phyloP scores from a whole-genome alignment of 352 stramenopile species.

The Phytophthora quininea region DNA sequence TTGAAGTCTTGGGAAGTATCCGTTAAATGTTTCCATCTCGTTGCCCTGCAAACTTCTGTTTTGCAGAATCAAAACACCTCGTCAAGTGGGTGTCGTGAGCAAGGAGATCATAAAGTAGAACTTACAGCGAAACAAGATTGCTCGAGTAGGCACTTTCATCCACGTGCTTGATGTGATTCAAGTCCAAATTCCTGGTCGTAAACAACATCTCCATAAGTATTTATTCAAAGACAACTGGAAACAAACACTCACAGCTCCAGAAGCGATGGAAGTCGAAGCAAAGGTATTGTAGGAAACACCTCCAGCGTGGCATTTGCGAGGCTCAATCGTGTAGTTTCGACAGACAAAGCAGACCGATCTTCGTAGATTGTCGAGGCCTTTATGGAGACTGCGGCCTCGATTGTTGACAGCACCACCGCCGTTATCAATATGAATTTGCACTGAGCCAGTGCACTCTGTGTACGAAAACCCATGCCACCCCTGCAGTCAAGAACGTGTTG shows the following conservation, averaged over 20 bases:
- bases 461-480: no score
- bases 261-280: constrained; percentile 7
- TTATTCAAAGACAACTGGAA: not conserved
- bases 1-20: constrained; percentile 19
- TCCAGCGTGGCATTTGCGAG: constrained; percentile 11
- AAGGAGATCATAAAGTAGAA: no score
- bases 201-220: constrained; percentile 5
- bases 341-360: not conserved
- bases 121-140: constrained; percentile 10
- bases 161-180: constrained; percentile 8
- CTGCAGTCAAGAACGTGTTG: no score
- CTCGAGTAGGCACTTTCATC: constrained; percentile 3
- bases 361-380: no score
- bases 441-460: no score
- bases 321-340: not conserved
- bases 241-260: constrained; percentile 3
- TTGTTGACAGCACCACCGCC: no score
- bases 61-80: no score
- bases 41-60: constrained; percentile 15
- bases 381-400: no score
- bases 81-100: no score
- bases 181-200: constrained; percentile 14
- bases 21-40: constrained; percentile 12
- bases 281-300: not conserved
- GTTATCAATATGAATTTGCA: no score